These are phyloP conservation scores for Solidago caesia DNA, from an alignment of 129 eudicot species.

Conservation along the genomic window DNA sequence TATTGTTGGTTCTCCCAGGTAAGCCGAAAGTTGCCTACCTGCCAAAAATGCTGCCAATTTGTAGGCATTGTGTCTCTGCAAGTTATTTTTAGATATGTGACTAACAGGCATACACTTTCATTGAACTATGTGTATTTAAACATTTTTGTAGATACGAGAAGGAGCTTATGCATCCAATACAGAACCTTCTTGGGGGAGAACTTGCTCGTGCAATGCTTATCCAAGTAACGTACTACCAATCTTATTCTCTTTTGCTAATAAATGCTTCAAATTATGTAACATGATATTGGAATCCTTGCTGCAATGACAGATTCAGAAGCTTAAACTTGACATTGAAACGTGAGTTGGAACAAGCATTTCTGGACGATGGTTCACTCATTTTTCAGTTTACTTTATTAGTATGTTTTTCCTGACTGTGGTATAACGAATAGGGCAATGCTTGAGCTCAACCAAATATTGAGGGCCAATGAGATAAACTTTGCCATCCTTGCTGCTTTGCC, in stretches of 20 bases:
- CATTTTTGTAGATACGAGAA: constrained; percentile 71
- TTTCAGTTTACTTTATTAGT: constrained; percentile 1
- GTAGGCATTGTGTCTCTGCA: too few species aligned
- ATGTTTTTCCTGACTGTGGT: constrained; percentile 14
- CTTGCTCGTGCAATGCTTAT: constrained; percentile 94
- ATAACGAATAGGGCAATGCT: constrained; percentile 81
- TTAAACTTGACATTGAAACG: constrained; percentile 92
- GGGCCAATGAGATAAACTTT: constrained; percentile 96
- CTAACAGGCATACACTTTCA: not conserved
- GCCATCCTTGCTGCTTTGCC: constrained; percentile 98
- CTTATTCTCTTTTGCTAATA: constrained; percentile 13
- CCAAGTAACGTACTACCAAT: constrained; percentile 50
- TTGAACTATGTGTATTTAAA: not conserved
- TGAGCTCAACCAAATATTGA: constrained; percentile 90
- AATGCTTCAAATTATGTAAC: constrained; percentile 14
- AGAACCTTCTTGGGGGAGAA: constrained; percentile 87
- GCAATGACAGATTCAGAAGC: constrained; percentile 87
- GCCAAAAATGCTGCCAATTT: too few species aligned
- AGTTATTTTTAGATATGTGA: too few species aligned
- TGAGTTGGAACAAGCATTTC: constrained; percentile 43
- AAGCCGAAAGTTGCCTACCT: not conserved
- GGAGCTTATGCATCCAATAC: constrained; percentile 94
- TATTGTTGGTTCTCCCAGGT: not conserved
- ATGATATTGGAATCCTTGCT: constrained; percentile 18
- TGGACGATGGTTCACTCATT: not conserved